phyloP scores from a whole-genome alignment of 257 asterid genomes.

The Agastache rugosa region DNA sequence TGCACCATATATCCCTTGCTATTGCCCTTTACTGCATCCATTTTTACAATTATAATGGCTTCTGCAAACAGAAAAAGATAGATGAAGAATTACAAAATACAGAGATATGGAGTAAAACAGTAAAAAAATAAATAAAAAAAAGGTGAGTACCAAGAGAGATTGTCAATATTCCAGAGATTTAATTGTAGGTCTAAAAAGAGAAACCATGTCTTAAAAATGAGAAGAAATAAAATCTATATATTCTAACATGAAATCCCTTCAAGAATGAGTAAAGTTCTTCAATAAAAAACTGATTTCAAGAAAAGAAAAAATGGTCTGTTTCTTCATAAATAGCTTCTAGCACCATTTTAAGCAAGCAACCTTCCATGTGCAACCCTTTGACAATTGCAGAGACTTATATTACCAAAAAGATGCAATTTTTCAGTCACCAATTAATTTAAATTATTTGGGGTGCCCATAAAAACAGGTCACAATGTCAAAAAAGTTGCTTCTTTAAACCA shows the following conservation, averaged over 20 bases:
- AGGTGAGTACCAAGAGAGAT: conserved; percentile 8
- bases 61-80: conserved; percentile 17
- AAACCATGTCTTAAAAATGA: neutral
- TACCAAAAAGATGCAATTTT: conserved; percentile 24
- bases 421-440: neutral
- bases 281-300: conserved; percentile 15
- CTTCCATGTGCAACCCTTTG: conserved; percentile 48
- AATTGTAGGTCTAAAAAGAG: neutral
- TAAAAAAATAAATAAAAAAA: neutral
- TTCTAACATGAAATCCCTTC: conserved; percentile 16
- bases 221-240: neutral
- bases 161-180: conserved; percentile 1
- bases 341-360: conserved; percentile 40
- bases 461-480: conserved; percentile 23
- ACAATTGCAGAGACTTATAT: conserved; percentile 32
- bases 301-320: conserved; percentile 12
- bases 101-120: neutral
- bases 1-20: conserved; percentile 50
- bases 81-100: neutral
- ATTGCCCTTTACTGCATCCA: conserved; percentile 46
- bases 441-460: conserved; percentile 14
- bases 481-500: conserved; percentile 36
- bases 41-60: conserved; percentile 28
- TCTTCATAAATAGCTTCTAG: conserved; percentile 21
- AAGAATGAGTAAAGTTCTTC: conserved; percentile 25